phyloP scores from a whole-genome alignment of 106 monocot genomes.

The Platanthera zijinensis region DNA sequence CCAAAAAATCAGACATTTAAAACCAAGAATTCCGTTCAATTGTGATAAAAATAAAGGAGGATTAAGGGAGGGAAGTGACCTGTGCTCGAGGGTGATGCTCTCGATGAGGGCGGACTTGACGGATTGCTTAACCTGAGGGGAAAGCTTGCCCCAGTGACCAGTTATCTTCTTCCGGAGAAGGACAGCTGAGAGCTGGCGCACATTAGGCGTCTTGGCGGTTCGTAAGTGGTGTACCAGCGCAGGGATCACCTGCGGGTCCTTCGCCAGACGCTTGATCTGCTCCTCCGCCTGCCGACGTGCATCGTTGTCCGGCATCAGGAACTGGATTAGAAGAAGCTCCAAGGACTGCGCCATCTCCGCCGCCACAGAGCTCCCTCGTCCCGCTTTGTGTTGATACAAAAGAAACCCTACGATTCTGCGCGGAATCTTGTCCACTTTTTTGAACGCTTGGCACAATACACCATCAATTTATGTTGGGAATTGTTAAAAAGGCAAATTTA shows the following conservation, averaged over 20 bases:
- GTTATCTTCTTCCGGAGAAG: conserved; percentile 98
- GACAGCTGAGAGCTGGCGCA: conserved; percentile 93
- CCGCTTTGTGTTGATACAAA: neutral
- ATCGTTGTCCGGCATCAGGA: conserved; percentile 98
- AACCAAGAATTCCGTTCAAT: neutral
- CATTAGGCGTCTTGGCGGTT: conserved; percentile 89
- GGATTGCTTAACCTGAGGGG: conserved; percentile 43
- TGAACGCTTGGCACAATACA: too few species aligned
- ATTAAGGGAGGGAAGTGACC: conserved; percentile 21
- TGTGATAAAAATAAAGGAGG: neutral
- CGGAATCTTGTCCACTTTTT: neutral
- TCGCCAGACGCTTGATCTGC: conserved; percentile 81
- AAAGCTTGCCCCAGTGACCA: conserved; percentile 93
- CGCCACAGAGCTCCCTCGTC: neutral
- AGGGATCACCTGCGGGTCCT: conserved; percentile 83
- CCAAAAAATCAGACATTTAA: neutral
- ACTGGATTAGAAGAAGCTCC: conserved; percentile 85
- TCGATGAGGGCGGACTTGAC: conserved; percentile 88
- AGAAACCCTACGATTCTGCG: neutral
- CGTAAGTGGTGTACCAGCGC: conserved; percentile 95
- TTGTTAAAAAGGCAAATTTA: too few species aligned
- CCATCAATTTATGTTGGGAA: too few species aligned
- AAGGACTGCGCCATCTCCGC: conserved; percentile 68
- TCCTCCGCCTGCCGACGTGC: conserved; percentile 94
- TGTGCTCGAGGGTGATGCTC: conserved; percentile 79